Evolutionary conservation across 2,329 filamentous ascomycete genomes (phyloP), one percentile per base, ranked within the genome.

Genomic region (Pseudogymnoascus sp.): DNA sequence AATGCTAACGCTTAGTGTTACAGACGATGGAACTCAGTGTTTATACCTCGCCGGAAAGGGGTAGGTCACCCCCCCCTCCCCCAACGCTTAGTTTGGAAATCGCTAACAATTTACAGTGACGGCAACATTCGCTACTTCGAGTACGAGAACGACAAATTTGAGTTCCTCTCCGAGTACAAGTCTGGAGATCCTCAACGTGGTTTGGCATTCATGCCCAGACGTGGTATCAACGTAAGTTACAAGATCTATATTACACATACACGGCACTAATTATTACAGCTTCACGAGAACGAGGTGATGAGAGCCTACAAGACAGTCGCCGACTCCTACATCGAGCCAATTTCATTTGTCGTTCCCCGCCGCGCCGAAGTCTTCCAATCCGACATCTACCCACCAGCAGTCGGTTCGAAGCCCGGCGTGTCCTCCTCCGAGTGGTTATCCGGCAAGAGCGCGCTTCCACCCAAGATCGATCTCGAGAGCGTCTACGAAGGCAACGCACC

Each of bases 121-220:
- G 94, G 94, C 72, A 99, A 99, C 77, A 99, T 99, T 73, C 92
- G 94, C 67, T 99, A 99, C 82, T 99, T 90, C 75, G 94, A 99
- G 77, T 96, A 95, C 73, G 90, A 95, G 74, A 96, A 97, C 77
- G 93, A 97, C 82, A 97, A 97, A 77, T 97, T 99, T 74, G 93
- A 99, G 77, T 96, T 90, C 77, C 80, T 99, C 62, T 95, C 92
- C 67, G 93, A 97, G 75, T 94, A 97, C 83, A 96, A 97, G 78
- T 97, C 94, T n/a, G 80, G 82, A 40, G 94, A 99, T 68, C 93
- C 94, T 33, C 94, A 99, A 78, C 86, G 94, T 73, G 94, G 94
- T 70, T 83, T 99, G 70, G 94, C 91, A 35, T 97, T 99, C 76
- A 77, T 97, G 73, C 94, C 94, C 62, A 93, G 96, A 77, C 90